Evolutionary conservation across 306 rosid species (phyloP).

Genomic region (Comarum palustre): DNA sequence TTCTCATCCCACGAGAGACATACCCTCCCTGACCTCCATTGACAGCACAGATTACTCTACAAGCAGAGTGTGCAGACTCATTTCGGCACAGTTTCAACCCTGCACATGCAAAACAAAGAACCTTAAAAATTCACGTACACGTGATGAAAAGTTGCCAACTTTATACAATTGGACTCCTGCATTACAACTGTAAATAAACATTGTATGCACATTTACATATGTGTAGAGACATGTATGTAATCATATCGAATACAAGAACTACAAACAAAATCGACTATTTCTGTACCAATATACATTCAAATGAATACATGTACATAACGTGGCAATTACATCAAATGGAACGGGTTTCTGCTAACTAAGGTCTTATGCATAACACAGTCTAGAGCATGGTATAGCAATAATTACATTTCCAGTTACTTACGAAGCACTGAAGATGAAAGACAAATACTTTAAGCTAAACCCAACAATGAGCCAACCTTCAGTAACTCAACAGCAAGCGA

Average conservation of each 20-base stretch:
- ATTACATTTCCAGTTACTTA: not conserved
- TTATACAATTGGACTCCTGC: not conserved
- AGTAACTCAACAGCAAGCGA: not conserved
- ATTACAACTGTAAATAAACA: not conserved
- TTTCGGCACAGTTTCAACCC: conserved; percentile 29
- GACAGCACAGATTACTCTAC: conserved; percentile 22
- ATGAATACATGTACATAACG: not conserved
- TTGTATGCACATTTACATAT: not conserved
- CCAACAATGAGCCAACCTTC: not conserved
- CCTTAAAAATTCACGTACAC: not conserved
- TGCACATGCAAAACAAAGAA: conserved; percentile 19
- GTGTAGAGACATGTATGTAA: not conserved
- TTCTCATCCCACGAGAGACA: conserved; percentile 66
- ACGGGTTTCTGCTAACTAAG: not conserved
- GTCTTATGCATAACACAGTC: not conserved
- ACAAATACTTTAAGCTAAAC: not conserved
- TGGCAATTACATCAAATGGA: not conserved
- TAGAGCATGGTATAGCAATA: not conserved
- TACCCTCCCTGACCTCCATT: conserved; percentile 31
- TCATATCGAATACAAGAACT: not conserved
- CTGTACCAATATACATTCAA: not conserved
- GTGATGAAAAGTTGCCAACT: not conserved
- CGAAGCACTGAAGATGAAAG: not conserved
- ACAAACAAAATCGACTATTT: not conserved
- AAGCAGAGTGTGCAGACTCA: conserved; percentile 19